Base-by-base conservation (phyloP, 768 basidiomycete genomes). In the Russula dissimulans region DNA sequence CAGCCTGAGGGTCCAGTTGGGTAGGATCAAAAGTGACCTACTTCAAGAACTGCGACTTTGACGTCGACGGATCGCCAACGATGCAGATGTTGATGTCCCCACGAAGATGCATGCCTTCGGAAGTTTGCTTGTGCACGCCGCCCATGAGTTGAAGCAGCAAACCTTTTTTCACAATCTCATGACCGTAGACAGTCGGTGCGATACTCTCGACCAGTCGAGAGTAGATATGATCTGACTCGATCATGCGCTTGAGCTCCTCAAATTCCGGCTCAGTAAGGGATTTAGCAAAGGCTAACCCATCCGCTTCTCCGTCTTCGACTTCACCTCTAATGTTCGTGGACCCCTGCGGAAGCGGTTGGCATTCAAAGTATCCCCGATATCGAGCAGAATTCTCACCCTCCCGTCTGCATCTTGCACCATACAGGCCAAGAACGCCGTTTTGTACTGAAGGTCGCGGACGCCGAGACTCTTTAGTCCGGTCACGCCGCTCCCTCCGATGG, bases 11-110 rank as follows among this genome's bases (percentile, higher is more conserved):
- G 54, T 59, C 57, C 10, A 11, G 32, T 55, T n/a, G 31, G 36
- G 17, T 42, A 51, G 18, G 34, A 46, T 36, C 17, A 42, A 8
- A 50, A 51, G 31, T 11, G 38, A 77, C 86, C 64, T 68, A 98
- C 94, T 99, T 98, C 57, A 98, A 78, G 75, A 99, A 98, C 71
- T 98, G 97, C 0, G 95, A 97, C 72, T 98, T 98, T n/a, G 88
- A 91, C 0, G 95, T 97, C 15, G 88, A 91, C 0, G 97, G 97
- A 69, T 98, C 97, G 39, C 97, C 97, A 56, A 99, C 87, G 55
- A 98, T 93, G 69, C 95, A 98, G 54, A 99, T 95, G 66, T 98
- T 98, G 71, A 99, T 88, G 69, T 99, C 97, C 1, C 97, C 97
- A 69, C 97, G 86, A n/a, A 98, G 80, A 71, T 98, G 85, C 84